These are phyloP conservation scores for Podospora didyma DNA, from an alignment of 495 filamentous ascomycete genomes.

Conservation along the genomic window DNA sequence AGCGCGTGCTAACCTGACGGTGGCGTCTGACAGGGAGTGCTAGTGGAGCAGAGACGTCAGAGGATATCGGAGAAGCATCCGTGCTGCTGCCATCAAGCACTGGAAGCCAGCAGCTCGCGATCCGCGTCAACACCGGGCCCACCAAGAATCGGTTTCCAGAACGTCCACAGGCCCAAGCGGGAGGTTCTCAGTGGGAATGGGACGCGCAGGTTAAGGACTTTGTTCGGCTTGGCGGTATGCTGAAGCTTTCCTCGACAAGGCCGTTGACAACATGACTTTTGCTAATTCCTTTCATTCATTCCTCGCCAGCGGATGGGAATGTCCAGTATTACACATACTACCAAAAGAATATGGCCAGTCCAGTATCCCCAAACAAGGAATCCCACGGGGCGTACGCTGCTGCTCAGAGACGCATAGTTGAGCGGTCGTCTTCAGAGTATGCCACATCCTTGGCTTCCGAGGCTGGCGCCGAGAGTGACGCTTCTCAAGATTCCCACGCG, in stretches of 20 bases:
- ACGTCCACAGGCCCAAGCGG: neutral
- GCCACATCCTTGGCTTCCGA: too few relatives aligned
- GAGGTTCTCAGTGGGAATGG: neutral
- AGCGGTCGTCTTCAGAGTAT: too few relatives aligned
- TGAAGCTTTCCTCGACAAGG: neutral
- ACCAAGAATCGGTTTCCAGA: neutral
- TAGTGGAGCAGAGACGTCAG: neutral
- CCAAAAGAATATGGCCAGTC: neutral
- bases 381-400: too few relatives aligned
- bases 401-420: too few relatives aligned
- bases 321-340: neutral
- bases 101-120: neutral
- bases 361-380: too few relatives aligned
- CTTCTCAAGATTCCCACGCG: too few relatives aligned
- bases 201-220: neutral
- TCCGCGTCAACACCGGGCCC: neutral
- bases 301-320: neutral
- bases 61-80: neutral
- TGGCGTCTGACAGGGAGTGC: neutral
- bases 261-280: too few relatives aligned
- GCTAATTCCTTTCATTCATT: neutral
- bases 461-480: too few relatives aligned
- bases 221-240: neutral
- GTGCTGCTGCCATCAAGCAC: neutral
- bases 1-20: neutral